Evolutionary conservation across 805 yeast genomes (phyloP).

Genomic region (Lachancea thermotolerans): DNA sequence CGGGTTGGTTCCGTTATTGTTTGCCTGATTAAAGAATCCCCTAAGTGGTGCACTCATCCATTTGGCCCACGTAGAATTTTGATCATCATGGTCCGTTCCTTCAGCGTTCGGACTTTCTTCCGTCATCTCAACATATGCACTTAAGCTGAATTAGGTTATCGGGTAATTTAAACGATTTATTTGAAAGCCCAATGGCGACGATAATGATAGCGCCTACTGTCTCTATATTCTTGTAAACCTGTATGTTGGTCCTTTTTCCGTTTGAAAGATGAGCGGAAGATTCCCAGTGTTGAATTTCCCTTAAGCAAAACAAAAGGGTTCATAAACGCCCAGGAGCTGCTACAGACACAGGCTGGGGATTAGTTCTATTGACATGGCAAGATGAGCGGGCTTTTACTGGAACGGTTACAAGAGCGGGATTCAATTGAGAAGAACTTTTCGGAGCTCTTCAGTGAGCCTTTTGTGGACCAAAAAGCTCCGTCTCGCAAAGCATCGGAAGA

Average conservation of each 20-base stretch:
- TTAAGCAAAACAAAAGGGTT: too few relatives aligned
- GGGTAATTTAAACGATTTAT: too few relatives aligned
- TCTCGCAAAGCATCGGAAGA: neutral
- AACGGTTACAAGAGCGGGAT: slow-evolving; percentile 16
- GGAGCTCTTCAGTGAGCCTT: slow-evolving; percentile 16
- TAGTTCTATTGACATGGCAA: neutral
- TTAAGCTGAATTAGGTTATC: too few relatives aligned
- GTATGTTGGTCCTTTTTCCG: too few relatives aligned
- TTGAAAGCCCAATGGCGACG: too few relatives aligned
- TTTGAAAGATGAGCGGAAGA: too few relatives aligned
- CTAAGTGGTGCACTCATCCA: neutral
- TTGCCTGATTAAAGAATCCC: neutral
- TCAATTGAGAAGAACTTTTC: slow-evolving; percentile 15
- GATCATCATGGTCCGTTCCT: neutral
- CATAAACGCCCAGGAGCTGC: too few relatives aligned
- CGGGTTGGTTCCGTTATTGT: neutral
- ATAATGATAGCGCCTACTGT: too few relatives aligned
- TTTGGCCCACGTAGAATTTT: neutral
- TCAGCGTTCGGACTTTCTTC: neutral
- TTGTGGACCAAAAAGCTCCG: neutral
- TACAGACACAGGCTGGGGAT: neutral
- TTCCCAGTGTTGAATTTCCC: too few relatives aligned
- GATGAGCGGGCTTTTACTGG: slow-evolving; percentile 13
- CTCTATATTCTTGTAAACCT: too few relatives aligned
- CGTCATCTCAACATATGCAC: neutral